Percentiles rank a stretch among this genome's conserved stretches.
These are phyloP conservation scores for Solanum lycopersicoides DNA, from an alignment of 257 asterid genomes.

Conservation along the genomic window DNA sequence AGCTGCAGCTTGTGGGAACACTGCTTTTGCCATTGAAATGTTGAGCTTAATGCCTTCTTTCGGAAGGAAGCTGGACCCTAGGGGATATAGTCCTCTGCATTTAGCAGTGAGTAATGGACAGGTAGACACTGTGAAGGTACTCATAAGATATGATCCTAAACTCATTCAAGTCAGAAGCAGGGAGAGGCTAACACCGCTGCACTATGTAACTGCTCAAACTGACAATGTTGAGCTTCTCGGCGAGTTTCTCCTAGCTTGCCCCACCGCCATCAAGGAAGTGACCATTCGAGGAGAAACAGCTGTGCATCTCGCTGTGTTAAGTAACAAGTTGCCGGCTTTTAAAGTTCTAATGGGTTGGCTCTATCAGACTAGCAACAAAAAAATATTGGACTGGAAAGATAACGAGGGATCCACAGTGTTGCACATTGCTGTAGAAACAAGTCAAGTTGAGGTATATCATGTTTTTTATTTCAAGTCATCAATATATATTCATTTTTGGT, in stretches of 20 bases:
- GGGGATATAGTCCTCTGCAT: conserved; percentile 1
- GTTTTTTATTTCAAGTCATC: background rate
- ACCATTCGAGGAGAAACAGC: conserved; percentile 1
- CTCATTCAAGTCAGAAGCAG: conserved; percentile 3
- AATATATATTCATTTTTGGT: background rate
- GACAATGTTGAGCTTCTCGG: background rate
- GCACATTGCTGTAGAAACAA: conserved; percentile 8
- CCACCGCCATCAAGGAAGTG: conserved; percentile 3
- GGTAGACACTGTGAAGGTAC: background rate
- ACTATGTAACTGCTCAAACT: background rate
- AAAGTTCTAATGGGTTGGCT: conserved; percentile 12
- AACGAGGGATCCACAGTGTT: background rate
- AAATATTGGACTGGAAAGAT: background rate
- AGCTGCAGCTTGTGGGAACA: background rate
- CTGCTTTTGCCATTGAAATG: conserved; percentile 8
- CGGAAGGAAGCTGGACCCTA: background rate
- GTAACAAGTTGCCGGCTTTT: background rate
- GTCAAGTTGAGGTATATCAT: background rate
- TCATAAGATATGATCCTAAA: background rate
- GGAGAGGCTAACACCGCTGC: conserved; percentile 1
- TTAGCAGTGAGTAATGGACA: background rate
- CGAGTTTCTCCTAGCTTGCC: background rate
- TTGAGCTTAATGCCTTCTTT: conserved; percentile 1
- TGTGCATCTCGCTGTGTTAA: conserved; percentile 7
- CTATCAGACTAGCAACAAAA: background rate